Percentiles rank a stretch among this genome's conserved stretches.
Evolutionary conservation across 768 basidiomycete species (phyloP).

Genomic region (Serpula lacrymans): DNA sequence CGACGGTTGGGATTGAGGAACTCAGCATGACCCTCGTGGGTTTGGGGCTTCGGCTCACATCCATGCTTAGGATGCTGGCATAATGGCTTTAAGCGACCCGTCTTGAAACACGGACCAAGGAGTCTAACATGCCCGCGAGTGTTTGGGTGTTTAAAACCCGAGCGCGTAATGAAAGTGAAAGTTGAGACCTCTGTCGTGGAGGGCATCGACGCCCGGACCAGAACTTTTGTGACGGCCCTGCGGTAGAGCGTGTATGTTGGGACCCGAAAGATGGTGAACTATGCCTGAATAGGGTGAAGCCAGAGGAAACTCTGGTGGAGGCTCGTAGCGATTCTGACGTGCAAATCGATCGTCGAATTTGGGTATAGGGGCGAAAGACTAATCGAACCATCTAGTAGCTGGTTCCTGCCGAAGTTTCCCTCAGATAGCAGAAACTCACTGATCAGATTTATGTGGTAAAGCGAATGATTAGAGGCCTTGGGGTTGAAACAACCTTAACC

Average conservation of each 20-base stretch:
- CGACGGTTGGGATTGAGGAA: conserved; percentile 57
- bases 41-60: conserved; percentile 47
- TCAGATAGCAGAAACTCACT: conserved; percentile 67
- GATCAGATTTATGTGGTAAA: conserved; percentile 68
- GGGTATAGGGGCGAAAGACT: conserved; percentile 96
- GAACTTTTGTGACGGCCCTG: conserved; percentile 73
- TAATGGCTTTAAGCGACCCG: conserved; percentile 78
- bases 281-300: conserved; percentile 89
- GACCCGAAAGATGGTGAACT: conserved; percentile 91
- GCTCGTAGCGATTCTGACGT: conserved; percentile 95
- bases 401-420: conserved; percentile 91
- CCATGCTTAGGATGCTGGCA: conserved; percentile 71
- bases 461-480: conserved; percentile 41
- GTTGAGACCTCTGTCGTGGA: conserved; percentile 60
- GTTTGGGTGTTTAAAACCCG: conserved; percentile 67
- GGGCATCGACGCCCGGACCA: conserved; percentile 73
- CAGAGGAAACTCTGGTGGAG: conserved; percentile 96
- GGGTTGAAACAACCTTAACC: neutral
- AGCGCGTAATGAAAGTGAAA: conserved; percentile 71
- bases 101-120: conserved; percentile 87
- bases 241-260: conserved; percentile 82
- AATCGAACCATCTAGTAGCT: conserved; percentile 94
- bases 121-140: conserved; percentile 83
- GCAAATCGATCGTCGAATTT: conserved; percentile 95
- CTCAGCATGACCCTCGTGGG: conserved; percentile 55